phyloP scores from a whole-genome alignment of 1,284 basidiomycete genomes.

The Papiliotrema nemorosa region DNA sequence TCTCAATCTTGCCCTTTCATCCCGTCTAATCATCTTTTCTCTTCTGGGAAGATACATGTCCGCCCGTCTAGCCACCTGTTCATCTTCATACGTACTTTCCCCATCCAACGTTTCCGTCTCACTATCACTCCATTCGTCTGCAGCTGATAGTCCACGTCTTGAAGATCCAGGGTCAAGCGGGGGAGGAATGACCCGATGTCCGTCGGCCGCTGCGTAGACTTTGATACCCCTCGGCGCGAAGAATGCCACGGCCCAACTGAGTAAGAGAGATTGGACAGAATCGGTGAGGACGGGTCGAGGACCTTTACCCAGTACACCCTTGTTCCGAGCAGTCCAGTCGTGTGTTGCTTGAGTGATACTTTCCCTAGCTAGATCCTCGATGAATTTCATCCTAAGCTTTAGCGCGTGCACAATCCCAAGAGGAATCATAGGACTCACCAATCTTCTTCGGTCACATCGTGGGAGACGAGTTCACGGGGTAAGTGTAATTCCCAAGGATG shows the following conservation, averaged over 20 bases:
- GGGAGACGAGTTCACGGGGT: slow-evolving; percentile 29
- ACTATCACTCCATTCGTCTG: slow-evolving; percentile 31
- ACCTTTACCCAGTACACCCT: slow-evolving; percentile 11
- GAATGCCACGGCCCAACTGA: slow-evolving; percentile 36
- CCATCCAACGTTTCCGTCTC: slow-evolving; percentile 11
- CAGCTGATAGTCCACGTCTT: slow-evolving; percentile 20
- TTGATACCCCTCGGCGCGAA: slow-evolving; percentile 34
- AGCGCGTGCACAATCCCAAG: background rate
- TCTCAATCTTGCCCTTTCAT: slow-evolving; percentile 24
- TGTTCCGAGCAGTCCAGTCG: slow-evolving; percentile 10
- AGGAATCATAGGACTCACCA: slow-evolving; percentile 22
- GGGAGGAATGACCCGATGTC: slow-evolving; percentile 25
- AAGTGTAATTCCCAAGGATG: slow-evolving; percentile 32
- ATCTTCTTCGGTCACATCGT: slow-evolving; percentile 34
- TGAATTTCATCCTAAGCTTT: slow-evolving; percentile 26
- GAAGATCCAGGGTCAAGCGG: slow-evolving; percentile 24
- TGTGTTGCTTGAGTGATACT: slow-evolving; percentile 20
- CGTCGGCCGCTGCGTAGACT: slow-evolving; percentile 33
- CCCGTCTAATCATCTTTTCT: slow-evolving; percentile 24
- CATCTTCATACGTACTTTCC: slow-evolving; percentile 16
- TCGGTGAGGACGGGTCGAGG: slow-evolving; percentile 29
- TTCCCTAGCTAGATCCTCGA: slow-evolving; percentile 33
- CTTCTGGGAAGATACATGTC: slow-evolving; percentile 34
- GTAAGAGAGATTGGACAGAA: slow-evolving; percentile 26
- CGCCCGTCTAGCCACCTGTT: slow-evolving; percentile 15